phyloP scores from a whole-genome alignment of 2,329 filamentous ascomycete genomes.

The Aspergillus quadricinctus region DNA sequence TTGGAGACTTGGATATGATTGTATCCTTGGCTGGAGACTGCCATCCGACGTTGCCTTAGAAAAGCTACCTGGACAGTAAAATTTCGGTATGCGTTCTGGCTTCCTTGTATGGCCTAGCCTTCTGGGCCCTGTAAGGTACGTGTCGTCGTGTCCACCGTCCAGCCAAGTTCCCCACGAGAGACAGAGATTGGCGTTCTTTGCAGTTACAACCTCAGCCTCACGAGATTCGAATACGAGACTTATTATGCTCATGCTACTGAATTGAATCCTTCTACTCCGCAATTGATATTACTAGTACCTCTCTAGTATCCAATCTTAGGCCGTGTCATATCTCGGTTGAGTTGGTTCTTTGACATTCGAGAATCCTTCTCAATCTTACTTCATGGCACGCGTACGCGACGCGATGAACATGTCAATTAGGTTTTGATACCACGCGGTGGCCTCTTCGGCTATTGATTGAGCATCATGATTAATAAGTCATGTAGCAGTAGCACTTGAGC shows the following conservation, averaged over 20 bases:
- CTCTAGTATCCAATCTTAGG: not conserved
- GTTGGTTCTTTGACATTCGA: not conserved
- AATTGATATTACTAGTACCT: not conserved
- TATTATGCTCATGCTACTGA: not conserved
- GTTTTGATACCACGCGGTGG: not conserved
- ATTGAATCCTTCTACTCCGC: not conserved
- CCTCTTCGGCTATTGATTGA: not conserved
- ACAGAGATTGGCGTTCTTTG: not conserved
- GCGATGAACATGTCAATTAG: conserved; percentile 9
- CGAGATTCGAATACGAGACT: not conserved
- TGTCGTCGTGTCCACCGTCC: too few relatives aligned
- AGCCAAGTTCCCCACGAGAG: not conserved
- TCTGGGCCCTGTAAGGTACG: not conserved
- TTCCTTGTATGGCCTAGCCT: not conserved
- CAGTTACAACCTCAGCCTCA: not conserved
- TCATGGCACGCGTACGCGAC: conserved; percentile 13
- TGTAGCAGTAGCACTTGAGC: not conserved
- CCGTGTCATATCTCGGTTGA: not conserved
- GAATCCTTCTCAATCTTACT: not conserved
- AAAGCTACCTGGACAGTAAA: not conserved
- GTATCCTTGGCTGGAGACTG: conserved; percentile 8
- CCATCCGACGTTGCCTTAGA: not conserved
- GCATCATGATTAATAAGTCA: not conserved
- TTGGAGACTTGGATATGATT: not conserved
- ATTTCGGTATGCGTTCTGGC: not conserved